phyloP scores from a whole-genome alignment of 1,284 basidiomycete genomes.

The Trichosporon coremiiforme region DNA sequence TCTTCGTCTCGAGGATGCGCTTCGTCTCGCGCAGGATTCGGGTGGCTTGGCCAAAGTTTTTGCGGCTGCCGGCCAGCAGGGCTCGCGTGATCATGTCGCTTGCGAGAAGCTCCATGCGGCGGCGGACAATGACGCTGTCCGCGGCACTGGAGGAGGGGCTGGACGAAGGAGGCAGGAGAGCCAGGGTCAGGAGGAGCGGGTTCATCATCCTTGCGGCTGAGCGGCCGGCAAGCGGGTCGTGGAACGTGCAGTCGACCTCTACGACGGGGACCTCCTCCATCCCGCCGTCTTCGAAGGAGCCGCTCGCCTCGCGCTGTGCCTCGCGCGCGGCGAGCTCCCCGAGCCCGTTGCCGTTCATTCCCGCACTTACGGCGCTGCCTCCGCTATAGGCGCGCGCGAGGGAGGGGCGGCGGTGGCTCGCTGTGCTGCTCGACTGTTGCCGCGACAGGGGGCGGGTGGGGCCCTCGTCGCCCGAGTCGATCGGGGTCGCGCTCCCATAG shows the following conservation, averaged over 20 bases:
- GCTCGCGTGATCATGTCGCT: conserved; percentile 93
- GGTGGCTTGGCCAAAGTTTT: conserved; percentile 81
- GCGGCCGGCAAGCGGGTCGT: conserved; percentile 78
- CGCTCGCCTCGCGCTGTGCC: conserved; percentile 15
- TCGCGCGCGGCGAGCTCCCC: conserved; percentile 10
- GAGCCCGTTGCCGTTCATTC: conserved; percentile 11
- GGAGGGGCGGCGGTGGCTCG: neutral
- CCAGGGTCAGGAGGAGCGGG: conserved; percentile 84
- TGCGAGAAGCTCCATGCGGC: conserved; percentile 87
- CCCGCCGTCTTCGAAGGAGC: conserved; percentile 66
- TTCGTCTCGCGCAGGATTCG: conserved; percentile 86
- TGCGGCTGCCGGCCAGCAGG: conserved; percentile 80
- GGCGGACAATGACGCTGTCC: conserved; percentile 82
- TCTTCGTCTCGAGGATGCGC: conserved; percentile 78
- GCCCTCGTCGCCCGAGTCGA: neutral
- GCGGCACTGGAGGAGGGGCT: conserved; percentile 55
- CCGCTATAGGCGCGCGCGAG: neutral
- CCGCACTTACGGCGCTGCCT: neutral
- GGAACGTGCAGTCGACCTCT: conserved; percentile 89
- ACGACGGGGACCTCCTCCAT: conserved; percentile 88
- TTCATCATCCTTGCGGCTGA: conserved; percentile 79
- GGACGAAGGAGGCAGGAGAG: conserved; percentile 67
- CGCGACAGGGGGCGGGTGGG: neutral
- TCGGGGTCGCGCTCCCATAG: neutral
- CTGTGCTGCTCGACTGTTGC: conserved; percentile 14